These are phyloP conservation scores for Mallotus japonicus DNA, from an alignment of 441 rosid genomes.

Conservation along the genomic window DNA sequence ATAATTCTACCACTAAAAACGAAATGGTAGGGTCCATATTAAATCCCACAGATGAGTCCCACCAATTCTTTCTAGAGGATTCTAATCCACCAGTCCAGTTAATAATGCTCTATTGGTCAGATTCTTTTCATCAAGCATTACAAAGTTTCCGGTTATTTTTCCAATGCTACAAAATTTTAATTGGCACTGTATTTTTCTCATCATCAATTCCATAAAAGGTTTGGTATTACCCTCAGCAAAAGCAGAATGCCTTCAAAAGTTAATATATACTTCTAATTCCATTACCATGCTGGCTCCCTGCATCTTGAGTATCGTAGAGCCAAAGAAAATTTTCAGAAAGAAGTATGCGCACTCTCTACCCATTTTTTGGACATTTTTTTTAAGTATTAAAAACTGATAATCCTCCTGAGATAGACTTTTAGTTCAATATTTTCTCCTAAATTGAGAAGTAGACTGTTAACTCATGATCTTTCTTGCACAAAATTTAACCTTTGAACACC, in stretches of 20 bases:
- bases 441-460: not conserved
- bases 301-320: not conserved
- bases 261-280: not conserved
- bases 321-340: not conserved
- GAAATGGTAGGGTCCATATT: not conserved
- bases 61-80: no score
- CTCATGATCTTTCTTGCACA: not conserved
- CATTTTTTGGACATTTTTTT: no score
- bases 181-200: not conserved
- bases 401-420: not conserved
- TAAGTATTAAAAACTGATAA: not conserved
- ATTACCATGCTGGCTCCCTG: not conserved
- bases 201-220: not conserved
- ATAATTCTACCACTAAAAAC: not conserved
- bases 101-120: not conserved
- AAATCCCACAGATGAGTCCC: no score
- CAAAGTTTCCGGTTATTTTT: no score
- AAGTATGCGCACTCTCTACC: no score
- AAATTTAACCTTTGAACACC: not conserved
- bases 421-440: not conserved
- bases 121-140: not conserved
- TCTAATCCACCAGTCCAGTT: not conserved
- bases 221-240: not conserved
- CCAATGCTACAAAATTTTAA: no score
- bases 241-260: no score